Percentiles rank a stretch among this genome's conserved stretches.
Conservation (phyloP, 345 rosid genomes). For the Dipteronia dyeriana region DNA sequence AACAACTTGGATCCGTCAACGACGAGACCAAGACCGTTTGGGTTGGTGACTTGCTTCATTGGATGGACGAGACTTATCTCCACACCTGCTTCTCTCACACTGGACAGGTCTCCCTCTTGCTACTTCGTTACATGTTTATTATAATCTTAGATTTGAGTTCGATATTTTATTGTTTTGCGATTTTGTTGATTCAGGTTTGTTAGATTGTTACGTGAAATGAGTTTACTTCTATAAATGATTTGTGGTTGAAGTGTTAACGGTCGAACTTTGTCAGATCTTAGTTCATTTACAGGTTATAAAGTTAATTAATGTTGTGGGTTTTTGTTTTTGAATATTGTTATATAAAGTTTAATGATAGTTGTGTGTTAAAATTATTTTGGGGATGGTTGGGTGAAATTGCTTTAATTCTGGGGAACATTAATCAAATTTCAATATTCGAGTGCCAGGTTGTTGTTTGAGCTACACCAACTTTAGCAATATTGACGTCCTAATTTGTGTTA, state of each 20-base stretch:
- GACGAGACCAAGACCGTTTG: slow-evolving; percentile 78
- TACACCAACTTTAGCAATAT: too few species aligned
- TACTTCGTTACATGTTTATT: neutral
- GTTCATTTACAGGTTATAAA: slow-evolving; percentile 1
- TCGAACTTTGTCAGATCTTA: neutral
- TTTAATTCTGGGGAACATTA: neutral
- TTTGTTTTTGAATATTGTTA: neutral
- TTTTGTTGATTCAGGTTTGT: neutral
- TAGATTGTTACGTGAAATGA: neutral
- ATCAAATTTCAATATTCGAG: neutral
- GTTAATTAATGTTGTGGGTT: neutral
- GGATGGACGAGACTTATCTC: slow-evolving; percentile 88
- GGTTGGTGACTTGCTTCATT: slow-evolving; percentile 77
- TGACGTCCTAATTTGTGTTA: neutral
- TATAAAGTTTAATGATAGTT: neutral
- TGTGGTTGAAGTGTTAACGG: neutral
- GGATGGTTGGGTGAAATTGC: neutral
- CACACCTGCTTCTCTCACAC: slow-evolving; percentile 70
- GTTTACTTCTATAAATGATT: neutral
- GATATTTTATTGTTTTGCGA: neutral
- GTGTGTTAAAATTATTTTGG: neutral
- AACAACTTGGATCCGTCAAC: slow-evolving; percentile 38
- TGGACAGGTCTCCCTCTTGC: slow-evolving; percentile 52
- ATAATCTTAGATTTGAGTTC: slow-evolving; percentile 8
- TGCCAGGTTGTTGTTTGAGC: neutral